Base-by-base conservation (phyloP, 345 rosid species). In the Rhizophora mangle region DNA sequence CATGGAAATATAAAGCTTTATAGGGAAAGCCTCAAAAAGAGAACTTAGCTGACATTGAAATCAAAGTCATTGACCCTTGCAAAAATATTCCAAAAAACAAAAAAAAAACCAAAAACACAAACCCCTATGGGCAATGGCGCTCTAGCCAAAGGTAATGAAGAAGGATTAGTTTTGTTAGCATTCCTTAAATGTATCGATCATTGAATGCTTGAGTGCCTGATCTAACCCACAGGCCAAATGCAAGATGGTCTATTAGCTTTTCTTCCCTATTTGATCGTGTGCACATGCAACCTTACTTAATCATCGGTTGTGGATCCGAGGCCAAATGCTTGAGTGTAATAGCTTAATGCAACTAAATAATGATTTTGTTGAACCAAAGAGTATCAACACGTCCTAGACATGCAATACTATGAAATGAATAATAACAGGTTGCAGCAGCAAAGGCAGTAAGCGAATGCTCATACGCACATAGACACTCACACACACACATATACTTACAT, bases 401-500 rank as follows among this genome's bases (percentile, higher is more conserved):
- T 67, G 47, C 72, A 62, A 68, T 57, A 68, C 63, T 49, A 22
- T 43, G 15, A 15, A 43, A 43, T 43, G 49, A 13, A 43, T 3
- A 43, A 43, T 39, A 10, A 39, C 15, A 39, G 0, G 46, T 39
- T 39, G 13, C 16, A 10, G 15, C 46, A 39, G 15, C 15, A 10
- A 10, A 10, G 46, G 46, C 2, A 43, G 49, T 39, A 10, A 43
- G 49, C 49, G 10, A 7, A 34, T 2, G 6, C 37, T 34, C 37
- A 34, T 7, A 9, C 37, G 10, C 37, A 34, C 9, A 34, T 34
- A 60, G 6, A 20, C n/a, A 60, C 39, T 39, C 34, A 60, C 8
- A 20, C n/a, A 60, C 34, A 19, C 32, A 31, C 47, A 51, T 11
- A 24, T n/a, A 53, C 83, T 82, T 79, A 78, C 86, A 69, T 74